These are phyloP conservation scores for Crithidia expoeki DNA, from an alignment of 208 protist genomes.

Conservation along the genomic window DNA sequence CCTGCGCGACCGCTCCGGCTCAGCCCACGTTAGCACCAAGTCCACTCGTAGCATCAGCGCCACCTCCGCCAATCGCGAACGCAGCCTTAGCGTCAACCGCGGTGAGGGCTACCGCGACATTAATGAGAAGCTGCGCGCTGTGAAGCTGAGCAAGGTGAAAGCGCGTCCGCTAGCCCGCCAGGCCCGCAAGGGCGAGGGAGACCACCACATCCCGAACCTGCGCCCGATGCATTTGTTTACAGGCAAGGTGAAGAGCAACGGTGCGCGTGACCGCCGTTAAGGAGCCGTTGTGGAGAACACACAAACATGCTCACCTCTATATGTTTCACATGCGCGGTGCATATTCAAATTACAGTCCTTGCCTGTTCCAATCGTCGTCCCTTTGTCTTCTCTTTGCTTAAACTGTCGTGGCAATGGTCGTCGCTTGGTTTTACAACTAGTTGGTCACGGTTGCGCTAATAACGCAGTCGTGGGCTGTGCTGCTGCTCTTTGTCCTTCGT, in stretches of 20 bases:
- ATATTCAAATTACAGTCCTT: background rate
- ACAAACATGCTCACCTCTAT: no score
- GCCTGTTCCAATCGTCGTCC: background rate
- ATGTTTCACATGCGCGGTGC: no score
- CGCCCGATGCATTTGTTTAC: conserved; percentile 98
- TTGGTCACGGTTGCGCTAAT: no score
- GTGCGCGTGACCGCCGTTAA: conserved; percentile 86
- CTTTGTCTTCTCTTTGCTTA: conserved; percentile 4
- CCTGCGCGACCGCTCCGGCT: conserved; percentile 77
- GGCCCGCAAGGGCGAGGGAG: conserved; percentile 94
- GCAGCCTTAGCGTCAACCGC: conserved; percentile 79
- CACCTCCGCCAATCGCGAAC: conserved; percentile 66
- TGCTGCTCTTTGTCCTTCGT: conserved; percentile 25
- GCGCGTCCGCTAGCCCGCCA: conserved; percentile 60
- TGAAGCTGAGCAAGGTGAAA: conserved; percentile 91
- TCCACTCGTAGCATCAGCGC: conserved; percentile 80
- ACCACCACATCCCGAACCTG: conserved; percentile 92
- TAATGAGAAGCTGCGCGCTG: conserved; percentile 89
- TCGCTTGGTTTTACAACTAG: no score
- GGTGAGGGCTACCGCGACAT: conserved; percentile 88
- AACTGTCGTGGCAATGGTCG: no score
- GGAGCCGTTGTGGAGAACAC: no score
- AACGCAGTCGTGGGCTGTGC: no score
- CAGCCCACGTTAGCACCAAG: conserved; percentile 82
- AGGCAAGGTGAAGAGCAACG: conserved; percentile 97